Percentiles rank a stretch among this genome's conserved stretches.
Conservation (phyloP, 2,329 filamentous ascomycete genomes). For the Lasiodiplodia sp. region DNA sequence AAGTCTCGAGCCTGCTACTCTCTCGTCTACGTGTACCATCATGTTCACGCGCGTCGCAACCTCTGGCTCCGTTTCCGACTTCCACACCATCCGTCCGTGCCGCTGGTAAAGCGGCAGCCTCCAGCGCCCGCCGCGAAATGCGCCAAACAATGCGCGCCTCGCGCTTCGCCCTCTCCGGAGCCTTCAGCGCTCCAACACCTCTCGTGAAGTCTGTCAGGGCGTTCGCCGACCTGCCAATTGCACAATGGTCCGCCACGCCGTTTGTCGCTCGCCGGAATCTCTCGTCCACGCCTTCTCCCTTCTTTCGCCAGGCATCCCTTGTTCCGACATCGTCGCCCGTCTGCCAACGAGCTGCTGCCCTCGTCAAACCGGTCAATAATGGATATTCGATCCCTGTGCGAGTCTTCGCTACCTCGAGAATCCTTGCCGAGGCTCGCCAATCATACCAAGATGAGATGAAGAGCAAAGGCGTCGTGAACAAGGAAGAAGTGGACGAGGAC, state of each 20-base stretch:
- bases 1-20: slow-evolving; percentile 19
- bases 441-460: slow-evolving; percentile 51
- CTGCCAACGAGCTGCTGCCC: slow-evolving; percentile 10
- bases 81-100: slow-evolving; percentile 21
- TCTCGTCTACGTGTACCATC: slow-evolving; percentile 10
- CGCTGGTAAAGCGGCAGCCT: slow-evolving; percentile 15
- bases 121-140: not conserved
- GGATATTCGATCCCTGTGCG: slow-evolving; percentile 2
- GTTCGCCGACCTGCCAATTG: slow-evolving; percentile 23
- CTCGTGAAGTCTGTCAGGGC: slow-evolving; percentile 42
- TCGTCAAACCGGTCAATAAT: not conserved
- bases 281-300: slow-evolving; percentile 11
- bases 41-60: slow-evolving; percentile 24
- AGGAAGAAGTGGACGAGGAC: slow-evolving; percentile 53
- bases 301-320: slow-evolving; percentile 19
- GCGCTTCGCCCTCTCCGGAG: slow-evolving; percentile 38
- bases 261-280: slow-evolving; percentile 2
- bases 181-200: slow-evolving; percentile 45
- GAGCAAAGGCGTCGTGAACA: slow-evolving; percentile 44
- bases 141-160: slow-evolving; percentile 45
- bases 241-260: not conserved
- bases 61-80: slow-evolving; percentile 9
- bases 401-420: slow-evolving; percentile 12
- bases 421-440: slow-evolving; percentile 34
- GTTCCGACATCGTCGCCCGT: slow-evolving; percentile 20